phyloP scores from a whole-genome alignment of 2,329 filamentous ascomycete genomes.

The Aspergillus sojae region DNA sequence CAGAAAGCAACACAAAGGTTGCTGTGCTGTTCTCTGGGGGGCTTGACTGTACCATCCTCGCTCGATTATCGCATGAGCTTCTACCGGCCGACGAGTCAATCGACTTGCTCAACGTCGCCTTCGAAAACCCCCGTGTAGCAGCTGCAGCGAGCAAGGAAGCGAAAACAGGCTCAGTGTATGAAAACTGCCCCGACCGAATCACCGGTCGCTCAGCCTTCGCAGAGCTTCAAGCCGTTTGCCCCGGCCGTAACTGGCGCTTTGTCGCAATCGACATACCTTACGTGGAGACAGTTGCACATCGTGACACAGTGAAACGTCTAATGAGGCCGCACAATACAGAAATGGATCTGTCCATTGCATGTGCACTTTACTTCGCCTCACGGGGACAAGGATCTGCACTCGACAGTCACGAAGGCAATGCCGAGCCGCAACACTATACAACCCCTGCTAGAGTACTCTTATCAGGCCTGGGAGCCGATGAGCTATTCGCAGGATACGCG shows the following conservation, averaged over 20 bases:
- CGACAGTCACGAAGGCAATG: conserved; percentile 29
- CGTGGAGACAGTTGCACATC: conserved; percentile 69
- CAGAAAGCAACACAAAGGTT: conserved; percentile 48
- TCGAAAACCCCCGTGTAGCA: conserved; percentile 82
- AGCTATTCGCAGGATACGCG: conserved; percentile 91
- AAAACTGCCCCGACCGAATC: conserved; percentile 84
- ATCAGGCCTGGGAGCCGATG: conserved; percentile 92
- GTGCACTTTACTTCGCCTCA: conserved; percentile 92
- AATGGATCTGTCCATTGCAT: conserved; percentile 96
- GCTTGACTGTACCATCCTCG: conserved; percentile 87
- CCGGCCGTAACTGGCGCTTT: conserved; percentile 76
- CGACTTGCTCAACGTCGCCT: conserved; percentile 93
- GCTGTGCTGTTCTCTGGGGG: conserved; percentile 93
- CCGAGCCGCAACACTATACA: conserved; percentile 51
- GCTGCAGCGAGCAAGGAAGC: conserved; percentile 49
- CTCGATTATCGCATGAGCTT: conserved; percentile 76
- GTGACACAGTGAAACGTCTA: conserved; percentile 69
- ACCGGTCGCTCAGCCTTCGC: conserved; percentile 79
- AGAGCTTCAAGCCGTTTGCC: conserved; percentile 73
- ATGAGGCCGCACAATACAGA: conserved; percentile 96
- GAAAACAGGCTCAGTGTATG: conserved; percentile 57
- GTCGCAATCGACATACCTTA: conserved; percentile 81
- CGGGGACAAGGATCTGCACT: conserved; percentile 64
- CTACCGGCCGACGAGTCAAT: conserved; percentile 70
- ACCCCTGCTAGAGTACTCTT: conserved; percentile 81